Base-by-base conservation (phyloP, 805 yeast species). In the Ogataea chonburiensis region DNA sequence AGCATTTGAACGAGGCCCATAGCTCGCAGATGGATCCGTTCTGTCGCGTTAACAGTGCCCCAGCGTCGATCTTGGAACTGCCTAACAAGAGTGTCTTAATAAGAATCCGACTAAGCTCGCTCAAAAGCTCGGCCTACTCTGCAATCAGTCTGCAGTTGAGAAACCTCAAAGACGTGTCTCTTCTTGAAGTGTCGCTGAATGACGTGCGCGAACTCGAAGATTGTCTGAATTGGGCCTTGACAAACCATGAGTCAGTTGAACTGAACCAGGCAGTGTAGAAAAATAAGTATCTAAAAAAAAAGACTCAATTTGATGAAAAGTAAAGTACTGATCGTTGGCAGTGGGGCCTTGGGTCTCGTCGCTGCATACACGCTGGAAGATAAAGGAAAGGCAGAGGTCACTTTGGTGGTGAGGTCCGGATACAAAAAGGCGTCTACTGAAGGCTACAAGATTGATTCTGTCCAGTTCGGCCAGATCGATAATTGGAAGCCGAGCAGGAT, bases 311-410 rank as follows among this genome's bases (percentile, higher is more conserved):
- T 11, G 9, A 27, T 26, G 21, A 31, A 46, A 47, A 42, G 46
- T 58, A 57, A 64, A 38, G 78, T 79, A 5, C 63, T 85, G n/a
- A 64, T 85, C 8, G 70, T 86, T 20, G 95, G 95, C 4, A 72
- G 86, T 4, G 95, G 95, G 5, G 95, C 94, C 13, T 85, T 86
- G 3, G 95, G 95, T 15, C 67, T 84, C 5, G 75, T 86, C n/a
- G 79, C 81, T 2, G 86, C 93, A 0, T 68, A 78, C 36, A 74
- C 85, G 0, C 64, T 86, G 18, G 68, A 65, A 42, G 53, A 58
- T 37, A 64, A 69, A 26, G 71, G 68, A 0, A 50, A 63, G 19
- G 66, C 75, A 13, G 64, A 66, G 13, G 77, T 81, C 9, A 74
- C 86, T 1, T 56, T 75, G 7, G 79, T 81, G 4, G 71, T 80